Evolutionary conservation across 192 early-diverging fungal genomes (phyloP).

Genomic region (Martensiomyces pterosporus): DNA sequence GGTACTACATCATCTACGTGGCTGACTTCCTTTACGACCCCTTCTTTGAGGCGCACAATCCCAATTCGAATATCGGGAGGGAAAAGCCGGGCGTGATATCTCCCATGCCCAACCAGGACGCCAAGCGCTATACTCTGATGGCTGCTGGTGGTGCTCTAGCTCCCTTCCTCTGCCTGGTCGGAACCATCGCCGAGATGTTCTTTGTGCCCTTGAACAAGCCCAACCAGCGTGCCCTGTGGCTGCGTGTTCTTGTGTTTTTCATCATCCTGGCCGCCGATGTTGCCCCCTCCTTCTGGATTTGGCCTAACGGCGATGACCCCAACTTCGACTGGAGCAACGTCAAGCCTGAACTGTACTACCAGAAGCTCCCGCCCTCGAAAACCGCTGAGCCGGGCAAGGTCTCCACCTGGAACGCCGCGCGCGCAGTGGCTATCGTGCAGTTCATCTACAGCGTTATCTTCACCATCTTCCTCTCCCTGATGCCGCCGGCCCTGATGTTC

Average conservation of each 20-base stretch:
- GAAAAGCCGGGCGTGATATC: slow-evolving; percentile 16
- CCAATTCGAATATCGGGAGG: slow-evolving; percentile 45
- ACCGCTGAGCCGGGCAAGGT: slow-evolving; percentile 16
- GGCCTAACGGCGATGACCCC: slow-evolving; percentile 47
- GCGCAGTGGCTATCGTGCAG: slow-evolving; percentile 61
- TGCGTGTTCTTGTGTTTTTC: slow-evolving; percentile 54
- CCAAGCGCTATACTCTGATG: slow-evolving; percentile 59
- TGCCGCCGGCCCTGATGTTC: slow-evolving; percentile 63
- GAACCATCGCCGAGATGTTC: slow-evolving; percentile 63
- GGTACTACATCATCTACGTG: slow-evolving; percentile 74
- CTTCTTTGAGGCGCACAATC: slow-evolving; percentile 47
- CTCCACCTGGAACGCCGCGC: slow-evolving; percentile 49
- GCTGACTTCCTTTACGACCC: slow-evolving; percentile 64
- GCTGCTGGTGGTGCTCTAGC: slow-evolving; percentile 69
- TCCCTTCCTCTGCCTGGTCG: slow-evolving; percentile 61
- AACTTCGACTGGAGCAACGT: slow-evolving; percentile 40
- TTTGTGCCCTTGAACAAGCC: slow-evolving; percentile 64
- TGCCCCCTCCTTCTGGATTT: slow-evolving; percentile 59
- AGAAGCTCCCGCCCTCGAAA: slow-evolving; percentile 27
- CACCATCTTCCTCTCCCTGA: slow-evolving; percentile 61
- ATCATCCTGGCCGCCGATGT: slow-evolving; percentile 60
- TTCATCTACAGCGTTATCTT: slow-evolving; percentile 65
- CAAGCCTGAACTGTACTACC: slow-evolving; percentile 27
- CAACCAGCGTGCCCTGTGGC: slow-evolving; percentile 54
- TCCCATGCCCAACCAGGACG: slow-evolving; percentile 39